phyloP scores from a whole-genome alignment of 495 filamentous ascomycete species.

The Penicillium cataractarum region DNA sequence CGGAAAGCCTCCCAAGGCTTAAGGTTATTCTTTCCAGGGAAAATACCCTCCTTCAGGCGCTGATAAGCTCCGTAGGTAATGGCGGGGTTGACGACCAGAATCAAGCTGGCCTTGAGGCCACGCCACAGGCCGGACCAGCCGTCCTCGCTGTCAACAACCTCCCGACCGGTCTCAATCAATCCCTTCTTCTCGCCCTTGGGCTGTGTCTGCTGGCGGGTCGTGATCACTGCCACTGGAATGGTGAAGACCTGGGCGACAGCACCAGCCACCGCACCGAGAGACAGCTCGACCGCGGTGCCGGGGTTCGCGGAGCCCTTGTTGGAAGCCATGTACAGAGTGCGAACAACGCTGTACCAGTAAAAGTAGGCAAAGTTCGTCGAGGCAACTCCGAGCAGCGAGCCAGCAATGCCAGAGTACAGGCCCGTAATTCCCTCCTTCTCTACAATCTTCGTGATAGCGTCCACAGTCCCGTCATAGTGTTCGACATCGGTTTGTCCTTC shows the following conservation, averaged over 20 bases:
- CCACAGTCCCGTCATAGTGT: constrained; percentile 83
- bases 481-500: constrained; percentile 47
- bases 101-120: constrained; percentile 93
- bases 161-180: constrained; percentile 81
- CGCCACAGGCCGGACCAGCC: constrained; percentile 90
- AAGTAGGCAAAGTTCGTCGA: constrained; percentile 99
- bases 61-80: constrained; percentile 99
- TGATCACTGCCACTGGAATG: constrained; percentile 93
- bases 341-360: constrained; percentile 96
- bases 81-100: constrained; percentile 93
- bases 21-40: constrained; percentile 75
- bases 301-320: constrained; percentile 64
- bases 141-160: constrained; percentile 90
- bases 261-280: constrained; percentile 84
- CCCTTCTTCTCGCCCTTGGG: constrained; percentile 82
- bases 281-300: constrained; percentile 82
- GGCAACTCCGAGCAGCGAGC: constrained; percentile 86
- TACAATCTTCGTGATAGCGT: constrained; percentile 86
- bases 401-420: constrained; percentile 86
- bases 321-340: constrained; percentile 76
- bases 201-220: constrained; percentile 94
- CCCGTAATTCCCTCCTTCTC: constrained; percentile 79
- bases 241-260: constrained; percentile 95
- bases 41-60: constrained; percentile 77
- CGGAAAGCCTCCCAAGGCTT: constrained; percentile 88